A percentile compares a stretch with the other conserved stretches of the same genome.
phyloP scores from a whole-genome alignment of 768 basidiomycete genomes.

The Coprinellus aureogranulatus region DNA sequence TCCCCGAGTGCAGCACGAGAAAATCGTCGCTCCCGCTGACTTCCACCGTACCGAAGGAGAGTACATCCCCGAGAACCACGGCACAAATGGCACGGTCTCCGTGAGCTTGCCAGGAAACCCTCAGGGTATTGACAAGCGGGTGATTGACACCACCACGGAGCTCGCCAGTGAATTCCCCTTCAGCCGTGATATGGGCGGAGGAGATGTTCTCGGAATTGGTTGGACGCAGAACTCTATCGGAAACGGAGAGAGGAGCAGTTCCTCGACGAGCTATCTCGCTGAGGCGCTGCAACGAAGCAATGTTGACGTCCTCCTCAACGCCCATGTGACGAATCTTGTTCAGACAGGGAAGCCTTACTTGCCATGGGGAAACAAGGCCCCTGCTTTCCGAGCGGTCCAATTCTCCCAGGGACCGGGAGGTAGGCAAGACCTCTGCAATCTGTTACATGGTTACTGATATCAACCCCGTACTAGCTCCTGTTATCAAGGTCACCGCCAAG shows the following conservation, averaged over 20 bases:
- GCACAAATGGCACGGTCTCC: conserved; percentile 27
- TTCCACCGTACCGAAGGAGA: conserved; percentile 35
- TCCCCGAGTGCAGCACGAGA: conserved; percentile 39
- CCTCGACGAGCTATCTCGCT: conserved; percentile 34
- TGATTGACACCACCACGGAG: conserved; percentile 36
- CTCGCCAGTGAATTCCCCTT: conserved; percentile 32
- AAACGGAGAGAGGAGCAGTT: conserved; percentile 32
- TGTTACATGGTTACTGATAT: background rate
- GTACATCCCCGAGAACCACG: conserved; percentile 37
- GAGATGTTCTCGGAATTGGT: conserved; percentile 32
- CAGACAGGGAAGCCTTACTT: conserved; percentile 8
- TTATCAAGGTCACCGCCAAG: conserved; percentile 9
- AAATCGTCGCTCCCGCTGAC: conserved; percentile 35
- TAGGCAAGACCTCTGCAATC: background rate
- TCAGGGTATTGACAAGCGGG: conserved; percentile 28
- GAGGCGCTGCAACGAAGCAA: conserved; percentile 29
- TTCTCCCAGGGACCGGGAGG: conserved; percentile 12
- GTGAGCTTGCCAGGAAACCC: conserved; percentile 32
- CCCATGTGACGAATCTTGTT: conserved; percentile 25
- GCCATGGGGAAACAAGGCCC: background rate
- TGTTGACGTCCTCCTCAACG: conserved; percentile 30
- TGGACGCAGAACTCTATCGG: conserved; percentile 34
- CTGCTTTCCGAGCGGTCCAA: conserved; percentile 19
- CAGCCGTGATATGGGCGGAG: conserved; percentile 33
- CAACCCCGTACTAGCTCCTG: background rate